Evolutionary conservation across 441 rosid genomes (phyloP), one percentile per base, ranked within the genome.

Genomic region (Gossypium trilobum): DNA sequence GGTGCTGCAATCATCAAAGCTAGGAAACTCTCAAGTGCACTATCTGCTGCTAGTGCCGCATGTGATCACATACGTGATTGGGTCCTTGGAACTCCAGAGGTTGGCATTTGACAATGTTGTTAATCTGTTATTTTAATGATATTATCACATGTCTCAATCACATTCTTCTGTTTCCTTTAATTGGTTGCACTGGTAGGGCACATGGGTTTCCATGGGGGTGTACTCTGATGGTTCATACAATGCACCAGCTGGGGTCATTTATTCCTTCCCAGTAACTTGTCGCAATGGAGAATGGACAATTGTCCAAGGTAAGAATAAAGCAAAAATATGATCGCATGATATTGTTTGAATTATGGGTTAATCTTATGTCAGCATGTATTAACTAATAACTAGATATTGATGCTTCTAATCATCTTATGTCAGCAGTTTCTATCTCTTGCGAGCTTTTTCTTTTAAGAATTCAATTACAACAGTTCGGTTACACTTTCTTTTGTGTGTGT

Each of bases 1-100:
- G 97, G 96, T 74, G 97, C 97, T 87, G 91, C 93, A 60, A 93
- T 90, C 78, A 91, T 89, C 80, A 89, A 91, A 79, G 97, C 98
- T 1, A 73, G 97, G 76, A 88, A 90, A 78, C 77, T 87, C 61
- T 91, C 94, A 27, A 89, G 96, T 83, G 98, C 93, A 16, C 78
- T 87, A 0, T 87, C 97, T 78, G 97, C 96, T 77, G 98, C 95
- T 61, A 91, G 93, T 80, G 82, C 95, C 73, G 98, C 98, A 46
- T 90, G 98, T 78, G 96, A 90, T 75, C 98, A 91, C 78, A 86
- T 91, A 51, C 96, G 87, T 65, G 91, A 93, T 78, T 93, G 97
- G 98, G 95, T 93, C 77, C 90, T 91, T 78, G 98, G 95, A 84
- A 91, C 97, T 70, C 91, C 96, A 31, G 89, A 91, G 94, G 98